These are phyloP conservation scores for Parietaria judaica DNA, from an alignment of 306 rosid genomes.

Conservation along the genomic window DNA sequence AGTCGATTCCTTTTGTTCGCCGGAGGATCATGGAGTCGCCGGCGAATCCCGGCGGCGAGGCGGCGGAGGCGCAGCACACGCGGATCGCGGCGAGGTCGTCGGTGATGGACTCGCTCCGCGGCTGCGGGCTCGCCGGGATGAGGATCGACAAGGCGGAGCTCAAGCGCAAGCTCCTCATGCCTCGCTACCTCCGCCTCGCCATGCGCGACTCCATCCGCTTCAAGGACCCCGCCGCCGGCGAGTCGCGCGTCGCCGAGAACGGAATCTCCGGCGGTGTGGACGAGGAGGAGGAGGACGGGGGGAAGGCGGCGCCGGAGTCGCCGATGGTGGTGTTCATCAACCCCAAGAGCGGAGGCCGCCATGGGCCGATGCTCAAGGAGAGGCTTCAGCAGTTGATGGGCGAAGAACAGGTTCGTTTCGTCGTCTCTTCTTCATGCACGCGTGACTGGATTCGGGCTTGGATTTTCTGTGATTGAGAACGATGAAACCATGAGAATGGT, in stretches of 20 bases:
- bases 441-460: no score
- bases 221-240: slow-evolving; percentile 58
- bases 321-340: slow-evolving; percentile 90
- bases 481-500: no score
- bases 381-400: slow-evolving; percentile 68
- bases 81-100: slow-evolving; percentile 46
- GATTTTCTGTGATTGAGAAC: no score
- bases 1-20: no score
- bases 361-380: slow-evolving; percentile 74
- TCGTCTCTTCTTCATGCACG: background rate
- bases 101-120: slow-evolving; percentile 53
- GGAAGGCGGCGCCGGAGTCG: slow-evolving; percentile 33
- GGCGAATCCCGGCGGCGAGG: slow-evolving; percentile 23
- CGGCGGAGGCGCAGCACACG: slow-evolving; percentile 26
- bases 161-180: slow-evolving; percentile 59
- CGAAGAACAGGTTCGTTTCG: slow-evolving; percentile 67
- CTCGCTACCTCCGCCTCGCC: slow-evolving; percentile 70
- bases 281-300: slow-evolving; percentile 13
- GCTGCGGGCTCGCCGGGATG: slow-evolving; percentile 58
- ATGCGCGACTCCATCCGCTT: slow-evolving; percentile 77
- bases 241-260: slow-evolving; percentile 32
- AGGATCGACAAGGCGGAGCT: slow-evolving; percentile 74
- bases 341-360: slow-evolving; percentile 75
- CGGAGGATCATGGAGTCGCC: slow-evolving; percentile 31
- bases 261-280: slow-evolving; percentile 7